These are phyloP conservation scores for Lactarius hatsudake DNA, from an alignment of 768 basidiomycete genomes.

Conservation along the genomic window DNA sequence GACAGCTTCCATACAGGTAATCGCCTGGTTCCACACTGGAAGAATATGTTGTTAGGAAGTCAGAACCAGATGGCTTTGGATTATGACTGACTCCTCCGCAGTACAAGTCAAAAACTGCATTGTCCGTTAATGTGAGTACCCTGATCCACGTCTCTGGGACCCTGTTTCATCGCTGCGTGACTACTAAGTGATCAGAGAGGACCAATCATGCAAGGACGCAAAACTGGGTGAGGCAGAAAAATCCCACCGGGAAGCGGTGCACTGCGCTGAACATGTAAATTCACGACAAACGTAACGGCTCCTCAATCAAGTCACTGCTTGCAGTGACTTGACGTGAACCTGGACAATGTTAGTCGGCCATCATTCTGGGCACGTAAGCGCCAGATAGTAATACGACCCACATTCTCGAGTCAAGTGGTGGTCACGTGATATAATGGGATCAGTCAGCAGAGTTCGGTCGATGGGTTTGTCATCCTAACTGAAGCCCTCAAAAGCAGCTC, in stretches of 20 bases:
- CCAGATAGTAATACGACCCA: not conserved
- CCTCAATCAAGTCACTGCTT: too few relatives aligned
- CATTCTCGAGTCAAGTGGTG: not conserved
- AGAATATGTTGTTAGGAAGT: not conserved
- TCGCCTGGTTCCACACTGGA: not conserved
- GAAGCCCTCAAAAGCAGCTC: slow-evolving; percentile 10
- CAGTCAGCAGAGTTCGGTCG: slow-evolving; percentile 13
- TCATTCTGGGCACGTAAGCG: not conserved
- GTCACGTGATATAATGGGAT: slow-evolving; percentile 9
- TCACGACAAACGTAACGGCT: too few relatives aligned
- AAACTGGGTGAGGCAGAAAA: not conserved
- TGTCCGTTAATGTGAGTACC: not conserved
- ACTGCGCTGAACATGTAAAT: too few relatives aligned
- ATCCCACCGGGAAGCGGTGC: not conserved
- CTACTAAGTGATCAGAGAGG: not conserved
- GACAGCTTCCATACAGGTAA: not conserved
- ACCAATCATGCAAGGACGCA: not conserved
- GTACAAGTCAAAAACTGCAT: not conserved
- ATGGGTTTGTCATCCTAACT: slow-evolving; percentile 16
- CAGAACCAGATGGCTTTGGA: not conserved
- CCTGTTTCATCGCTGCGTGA: not conserved
- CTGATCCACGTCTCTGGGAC: not conserved
- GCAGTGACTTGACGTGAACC: too few relatives aligned
- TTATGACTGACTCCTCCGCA: not conserved
- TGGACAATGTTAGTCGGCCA: not conserved